Conservation (phyloP, 2,329 filamentous ascomycete species). For the Pseudogymnoascus pannorum region DNA sequence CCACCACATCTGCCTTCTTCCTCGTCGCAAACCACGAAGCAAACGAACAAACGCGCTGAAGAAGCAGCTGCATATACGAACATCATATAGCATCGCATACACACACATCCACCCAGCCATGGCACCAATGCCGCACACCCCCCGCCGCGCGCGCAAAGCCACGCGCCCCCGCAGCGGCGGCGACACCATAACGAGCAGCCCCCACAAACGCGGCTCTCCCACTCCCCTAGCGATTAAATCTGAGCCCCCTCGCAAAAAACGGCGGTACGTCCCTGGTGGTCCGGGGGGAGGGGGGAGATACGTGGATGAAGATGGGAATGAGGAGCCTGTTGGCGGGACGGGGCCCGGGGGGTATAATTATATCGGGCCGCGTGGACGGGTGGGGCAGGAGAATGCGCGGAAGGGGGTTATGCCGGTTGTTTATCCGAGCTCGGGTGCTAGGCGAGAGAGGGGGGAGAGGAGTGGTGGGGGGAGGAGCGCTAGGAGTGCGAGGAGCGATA, state of each 20-base stretch:
- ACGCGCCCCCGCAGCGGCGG: background rate
- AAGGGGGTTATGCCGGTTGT: slow-evolving; percentile 40
- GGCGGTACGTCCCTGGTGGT: slow-evolving; percentile 78
- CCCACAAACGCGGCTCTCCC: background rate
- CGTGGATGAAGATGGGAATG: slow-evolving; percentile 62
- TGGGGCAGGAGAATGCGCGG: slow-evolving; percentile 42
- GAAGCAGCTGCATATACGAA: background rate
- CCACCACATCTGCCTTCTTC: background rate
- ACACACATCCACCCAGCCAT: background rate
- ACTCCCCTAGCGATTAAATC: background rate
- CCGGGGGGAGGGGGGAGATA: slow-evolving; percentile 81
- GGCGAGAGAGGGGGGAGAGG: slow-evolving; percentile 39
- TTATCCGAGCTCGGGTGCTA: slow-evolving; percentile 22
- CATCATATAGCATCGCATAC: background rate
- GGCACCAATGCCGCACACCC: background rate
- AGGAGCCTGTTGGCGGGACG: slow-evolving; percentile 47
- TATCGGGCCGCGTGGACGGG: slow-evolving; percentile 45
- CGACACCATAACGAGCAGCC: background rate
- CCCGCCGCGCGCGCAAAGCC: background rate
- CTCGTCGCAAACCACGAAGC: background rate
- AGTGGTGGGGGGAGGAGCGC: slow-evolving; percentile 42
- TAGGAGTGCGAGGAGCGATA: slow-evolving; percentile 20
- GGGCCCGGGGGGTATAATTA: slow-evolving; percentile 42
- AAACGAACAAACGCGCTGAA: background rate
- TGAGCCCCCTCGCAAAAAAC: slow-evolving; percentile 43